These are phyloP conservation scores for Venustampulla echinocandica DNA, from an alignment of 495 filamentous ascomycete genomes.

Conservation along the genomic window DNA sequence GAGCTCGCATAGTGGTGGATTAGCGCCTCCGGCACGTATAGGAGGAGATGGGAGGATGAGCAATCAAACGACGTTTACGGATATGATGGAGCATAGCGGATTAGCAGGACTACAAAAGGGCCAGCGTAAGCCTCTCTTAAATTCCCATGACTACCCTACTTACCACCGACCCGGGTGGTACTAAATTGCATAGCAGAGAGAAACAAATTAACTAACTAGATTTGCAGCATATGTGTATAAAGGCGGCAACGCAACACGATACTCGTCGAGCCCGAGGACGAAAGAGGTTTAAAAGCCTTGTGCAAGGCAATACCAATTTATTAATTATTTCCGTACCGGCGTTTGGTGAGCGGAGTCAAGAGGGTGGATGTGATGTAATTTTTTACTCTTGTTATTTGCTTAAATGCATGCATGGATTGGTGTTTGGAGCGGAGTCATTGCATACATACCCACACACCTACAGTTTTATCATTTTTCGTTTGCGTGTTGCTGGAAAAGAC, in stretches of 20 bases:
- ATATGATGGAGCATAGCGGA: slow-evolving; percentile 44
- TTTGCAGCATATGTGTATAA: slow-evolving; percentile 16
- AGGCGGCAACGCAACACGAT: slow-evolving; percentile 3
- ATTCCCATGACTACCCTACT: neutral
- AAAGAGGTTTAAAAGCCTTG: neutral
- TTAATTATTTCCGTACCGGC: no score
- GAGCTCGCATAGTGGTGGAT: slow-evolving; percentile 1
- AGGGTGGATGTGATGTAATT: no score
- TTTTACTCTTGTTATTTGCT: no score
- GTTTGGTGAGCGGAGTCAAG: no score
- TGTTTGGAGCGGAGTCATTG: no score
- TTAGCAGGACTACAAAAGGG: slow-evolving; percentile 18
- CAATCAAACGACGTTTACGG: slow-evolving; percentile 53
- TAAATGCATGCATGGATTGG: no score
- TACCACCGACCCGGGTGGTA: no score
- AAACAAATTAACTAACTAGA: no score
- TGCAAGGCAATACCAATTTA: neutral
- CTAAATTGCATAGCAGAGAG: no score
- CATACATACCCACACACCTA: no score
- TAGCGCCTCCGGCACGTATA: neutral
- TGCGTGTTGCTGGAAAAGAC: no score
- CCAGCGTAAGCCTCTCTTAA: slow-evolving; percentile 14
- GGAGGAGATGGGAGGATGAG: slow-evolving; percentile 9
- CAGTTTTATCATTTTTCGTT: no score
- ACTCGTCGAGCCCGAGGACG: neutral